Evolutionary conservation across 768 basidiomycete species (phyloP).

Genomic region (Termitomyces sp.): DNA sequence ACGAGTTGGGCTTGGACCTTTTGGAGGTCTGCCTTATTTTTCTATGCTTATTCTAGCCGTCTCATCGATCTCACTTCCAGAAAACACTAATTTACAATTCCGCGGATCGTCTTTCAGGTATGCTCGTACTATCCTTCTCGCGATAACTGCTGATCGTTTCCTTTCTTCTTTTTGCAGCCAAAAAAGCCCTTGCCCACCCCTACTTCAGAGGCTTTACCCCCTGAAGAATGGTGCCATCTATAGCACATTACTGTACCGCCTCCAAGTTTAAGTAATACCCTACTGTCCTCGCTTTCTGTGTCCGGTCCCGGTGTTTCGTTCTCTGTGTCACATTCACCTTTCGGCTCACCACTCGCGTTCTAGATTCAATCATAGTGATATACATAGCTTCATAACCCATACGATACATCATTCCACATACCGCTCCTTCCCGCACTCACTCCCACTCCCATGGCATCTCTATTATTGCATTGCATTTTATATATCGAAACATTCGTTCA

Average conservation of each 20-base stretch:
- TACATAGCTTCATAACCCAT: conserved; percentile 4
- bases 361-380: conserved; percentile 7
- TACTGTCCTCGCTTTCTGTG: conserved; percentile 10
- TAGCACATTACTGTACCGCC: neutral
- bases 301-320: neutral
- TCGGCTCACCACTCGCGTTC: conserved; percentile 2
- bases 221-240: conserved; percentile 10
- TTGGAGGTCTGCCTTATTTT: conserved; percentile 48
- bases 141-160: conserved; percentile 16
- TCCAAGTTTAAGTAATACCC: conserved; percentile 3
- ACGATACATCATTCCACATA: conserved; percentile 7
- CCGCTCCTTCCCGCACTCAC: neutral
- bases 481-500: conserved; percentile 2
- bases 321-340: neutral
- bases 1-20: conserved; percentile 76
- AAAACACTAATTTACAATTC: conserved; percentile 83
- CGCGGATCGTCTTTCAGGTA: conserved; percentile 89
- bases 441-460: conserved; percentile 4
- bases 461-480: conserved; percentile 12
- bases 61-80: conserved; percentile 25
- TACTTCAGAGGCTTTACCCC: conserved; percentile 42
- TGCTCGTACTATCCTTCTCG: conserved; percentile 18
- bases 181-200: conserved; percentile 48
- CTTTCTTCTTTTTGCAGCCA: conserved; percentile 47
- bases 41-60: neutral